Percentiles rank a stretch among this genome's conserved stretches.
Conservation (phyloP, 148 eudicot species). For the Silene uniflora region DNA sequence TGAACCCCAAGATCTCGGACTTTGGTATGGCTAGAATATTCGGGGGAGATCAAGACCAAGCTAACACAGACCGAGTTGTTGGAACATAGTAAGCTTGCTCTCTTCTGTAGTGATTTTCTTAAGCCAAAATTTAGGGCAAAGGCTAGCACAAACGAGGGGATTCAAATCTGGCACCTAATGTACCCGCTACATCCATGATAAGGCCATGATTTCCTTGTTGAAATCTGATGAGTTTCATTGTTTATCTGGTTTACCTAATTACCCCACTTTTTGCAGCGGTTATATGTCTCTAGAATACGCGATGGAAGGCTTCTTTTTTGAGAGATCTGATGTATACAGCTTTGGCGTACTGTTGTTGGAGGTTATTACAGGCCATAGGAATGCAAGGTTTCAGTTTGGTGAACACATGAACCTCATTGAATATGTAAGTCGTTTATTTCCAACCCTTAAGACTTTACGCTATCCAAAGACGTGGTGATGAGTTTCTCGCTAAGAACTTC, state of each 20-base stretch:
- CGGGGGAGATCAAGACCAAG: constrained; percentile 36
- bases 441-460: neutral
- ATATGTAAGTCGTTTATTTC: constrained; percentile 44
- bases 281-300: constrained; percentile 88
- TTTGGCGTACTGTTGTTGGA: constrained; percentile 68
- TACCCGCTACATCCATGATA: neutral
- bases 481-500: too few relatives aligned
- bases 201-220: neutral
- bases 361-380: constrained; percentile 53
- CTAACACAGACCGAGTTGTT: constrained; percentile 41
- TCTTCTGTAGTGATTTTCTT: neutral
- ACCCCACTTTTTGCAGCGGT: constrained; percentile 39
- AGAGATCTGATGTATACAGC: constrained; percentile 74
- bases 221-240: neutral
- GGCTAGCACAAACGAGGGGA: too few relatives aligned
- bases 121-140: too few relatives aligned
- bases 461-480: too few relatives aligned
- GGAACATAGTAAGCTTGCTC: constrained; percentile 42
- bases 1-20: constrained; percentile 53
- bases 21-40: constrained; percentile 56
- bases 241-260: neutral
- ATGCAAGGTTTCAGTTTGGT: constrained; percentile 40
- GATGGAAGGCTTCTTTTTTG: constrained; percentile 71
- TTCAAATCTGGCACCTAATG: neutral
- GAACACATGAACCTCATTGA: constrained; percentile 48